phyloP scores from a whole-genome alignment of 2,329 filamentous ascomycete genomes.

The Pseudogymnoascus sp. region DNA sequence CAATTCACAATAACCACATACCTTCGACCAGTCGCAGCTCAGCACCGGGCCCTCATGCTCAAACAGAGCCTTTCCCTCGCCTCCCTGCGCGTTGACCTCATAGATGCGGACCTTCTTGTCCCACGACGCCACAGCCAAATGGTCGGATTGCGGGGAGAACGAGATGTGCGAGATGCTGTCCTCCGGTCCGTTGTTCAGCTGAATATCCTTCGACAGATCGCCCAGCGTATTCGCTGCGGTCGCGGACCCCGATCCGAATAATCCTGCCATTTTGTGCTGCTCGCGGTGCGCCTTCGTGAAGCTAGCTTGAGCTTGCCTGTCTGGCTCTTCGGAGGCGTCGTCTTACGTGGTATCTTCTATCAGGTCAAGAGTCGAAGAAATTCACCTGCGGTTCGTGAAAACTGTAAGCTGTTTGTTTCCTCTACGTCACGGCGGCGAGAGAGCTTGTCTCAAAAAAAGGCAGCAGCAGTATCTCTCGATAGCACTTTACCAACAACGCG shows the following conservation, averaged over 20 bases:
- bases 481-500: conserved; percentile 1
- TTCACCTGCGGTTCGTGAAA: background rate
- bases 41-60: conserved; percentile 82
- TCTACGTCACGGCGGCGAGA: background rate
- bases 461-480: background rate
- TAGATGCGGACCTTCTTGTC: conserved; percentile 98
- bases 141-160: conserved; percentile 72
- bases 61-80: conserved; percentile 77
- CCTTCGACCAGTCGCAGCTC: conserved; percentile 80
- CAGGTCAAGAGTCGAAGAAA: background rate
- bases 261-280: conserved; percentile 53
- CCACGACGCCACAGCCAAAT: conserved; percentile 88
- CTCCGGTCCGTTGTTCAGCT: conserved; percentile 69
- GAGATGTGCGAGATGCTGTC: conserved; percentile 84
- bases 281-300: background rate
- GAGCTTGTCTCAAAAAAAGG: background rate
- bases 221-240: conserved; percentile 67
- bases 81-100: conserved; percentile 71
- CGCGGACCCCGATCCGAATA: conserved; percentile 46
- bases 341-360: background rate
- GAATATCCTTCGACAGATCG: conserved; percentile 84
- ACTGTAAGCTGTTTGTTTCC: background rate
- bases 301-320: background rate
- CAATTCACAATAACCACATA: conserved; percentile 38
- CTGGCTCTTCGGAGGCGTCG: background rate